Conservation (phyloP, 495 filamentous ascomycete genomes). For the Hypoxylon fuscum region DNA sequence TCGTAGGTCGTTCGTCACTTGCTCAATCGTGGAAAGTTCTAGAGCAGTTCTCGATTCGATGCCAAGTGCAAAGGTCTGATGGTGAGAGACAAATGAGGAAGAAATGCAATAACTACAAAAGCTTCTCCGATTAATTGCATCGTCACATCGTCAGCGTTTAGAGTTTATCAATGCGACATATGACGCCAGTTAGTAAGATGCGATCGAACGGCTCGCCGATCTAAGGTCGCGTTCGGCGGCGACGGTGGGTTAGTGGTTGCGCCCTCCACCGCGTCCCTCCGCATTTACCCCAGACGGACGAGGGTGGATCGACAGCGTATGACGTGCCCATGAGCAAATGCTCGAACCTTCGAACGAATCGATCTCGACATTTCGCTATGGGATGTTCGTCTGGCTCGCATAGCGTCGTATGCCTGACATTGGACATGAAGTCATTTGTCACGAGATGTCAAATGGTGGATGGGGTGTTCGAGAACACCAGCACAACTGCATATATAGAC, state of each 20-base stretch:
- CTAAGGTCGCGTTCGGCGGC: conserved; percentile 20
- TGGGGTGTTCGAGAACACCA: conserved; percentile 10
- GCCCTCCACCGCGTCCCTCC: conserved; percentile 24
- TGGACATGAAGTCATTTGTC: conserved; percentile 34
- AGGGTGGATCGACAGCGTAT: conserved; percentile 38
- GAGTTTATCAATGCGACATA: conserved; percentile 25
- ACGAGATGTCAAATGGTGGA: conserved; percentile 33
- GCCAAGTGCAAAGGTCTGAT: conserved; percentile 5
- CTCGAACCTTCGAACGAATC: conserved; percentile 34
- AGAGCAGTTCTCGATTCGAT: neutral
- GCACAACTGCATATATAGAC: too few species aligned
- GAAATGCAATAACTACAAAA: neutral
- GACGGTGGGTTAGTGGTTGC: conserved; percentile 7
- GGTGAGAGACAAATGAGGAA: neutral
- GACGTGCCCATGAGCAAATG: conserved; percentile 37
- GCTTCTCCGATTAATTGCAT: conserved; percentile 3
- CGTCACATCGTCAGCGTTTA: conserved; percentile 18
- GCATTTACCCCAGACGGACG: conserved; percentile 39
- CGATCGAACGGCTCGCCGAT: conserved; percentile 25
- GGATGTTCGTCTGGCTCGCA: conserved; percentile 27
- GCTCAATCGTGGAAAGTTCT: conserved; percentile 12
- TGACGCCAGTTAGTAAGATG: conserved; percentile 20
- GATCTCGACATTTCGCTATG: conserved; percentile 23
- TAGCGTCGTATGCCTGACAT: conserved; percentile 31
- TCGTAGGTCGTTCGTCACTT: too few species aligned